A percentile compares a stretch with the other conserved stretches of the same genome.
phyloP scores from a whole-genome alignment of 371 early-diverging fungal genomes.

The Mucor plumbeus region DNA sequence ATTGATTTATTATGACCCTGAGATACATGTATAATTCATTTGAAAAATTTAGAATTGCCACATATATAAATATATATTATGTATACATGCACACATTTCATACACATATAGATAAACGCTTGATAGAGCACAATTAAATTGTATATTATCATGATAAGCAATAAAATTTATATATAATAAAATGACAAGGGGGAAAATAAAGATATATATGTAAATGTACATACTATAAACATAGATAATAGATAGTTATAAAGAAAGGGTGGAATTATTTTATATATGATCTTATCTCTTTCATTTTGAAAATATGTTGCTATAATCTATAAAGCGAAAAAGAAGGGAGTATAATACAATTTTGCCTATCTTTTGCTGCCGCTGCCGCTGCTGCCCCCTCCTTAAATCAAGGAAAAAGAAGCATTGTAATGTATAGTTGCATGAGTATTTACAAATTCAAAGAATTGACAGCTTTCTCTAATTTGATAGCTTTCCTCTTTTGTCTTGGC shows the following conservation, averaged over 20 bases:
- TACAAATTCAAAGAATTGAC: constrained; percentile 7
- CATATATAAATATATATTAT: neutral
- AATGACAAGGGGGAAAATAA: neutral
- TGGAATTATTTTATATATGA: neutral
- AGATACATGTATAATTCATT: neutral
- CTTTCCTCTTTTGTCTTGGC: constrained; percentile 10
- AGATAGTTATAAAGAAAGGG: neutral
- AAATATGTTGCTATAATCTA: neutral
- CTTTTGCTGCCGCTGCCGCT: neutral
- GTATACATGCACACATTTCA: neutral
- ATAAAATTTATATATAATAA: neutral
- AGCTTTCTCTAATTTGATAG: neutral
- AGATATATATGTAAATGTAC: neutral
- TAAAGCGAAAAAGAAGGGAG: neutral
- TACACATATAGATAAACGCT: neutral
- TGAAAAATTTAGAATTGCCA: neutral
- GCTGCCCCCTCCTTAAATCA: neutral
- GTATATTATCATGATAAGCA: neutral
- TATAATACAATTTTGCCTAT: too few relatives aligned
- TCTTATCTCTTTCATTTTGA: neutral
- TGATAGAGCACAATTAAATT: neutral
- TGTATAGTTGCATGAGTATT: neutral
- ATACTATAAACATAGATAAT: neutral
- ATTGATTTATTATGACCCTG: neutral
- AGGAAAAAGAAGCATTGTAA: neutral